Evolutionary conservation across 345 rosid species (phyloP), one percentile per base, ranked within the genome.

Genomic region (Moricandia arvensis): DNA sequence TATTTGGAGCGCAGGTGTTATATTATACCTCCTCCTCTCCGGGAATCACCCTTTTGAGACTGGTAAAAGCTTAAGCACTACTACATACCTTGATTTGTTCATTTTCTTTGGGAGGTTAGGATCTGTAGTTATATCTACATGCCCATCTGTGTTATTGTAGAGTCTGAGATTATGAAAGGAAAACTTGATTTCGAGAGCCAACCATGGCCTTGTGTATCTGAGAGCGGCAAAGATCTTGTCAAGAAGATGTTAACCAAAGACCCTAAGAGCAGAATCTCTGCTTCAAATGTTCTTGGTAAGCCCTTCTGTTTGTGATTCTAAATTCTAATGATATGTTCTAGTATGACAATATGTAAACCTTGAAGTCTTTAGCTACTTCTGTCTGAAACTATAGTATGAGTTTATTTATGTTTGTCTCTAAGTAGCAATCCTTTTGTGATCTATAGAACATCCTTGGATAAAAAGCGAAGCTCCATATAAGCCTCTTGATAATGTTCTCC

Each of bases 1-100:
- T 47, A 49, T 89, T 31, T 93, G 98, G 98, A 87, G 96, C 72
- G 98, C 91, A 15, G 95, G 95, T 30, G 87, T 93, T 66, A 88
- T 93, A 15, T 79, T 87, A 21, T 93, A 93, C 72, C 83, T 86
- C 76, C 87, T 93, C 55, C 90, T 93, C 31, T 80, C 95, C 57
- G 95, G 91, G 0, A 85, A 80, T 26, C 87, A 88, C 76, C 97
- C 98, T 17, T 93, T 89, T 86, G 87, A 85, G 88, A 85, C 88
- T 9, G 93, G 98, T 93, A 85, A 82, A 11, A 70, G 47, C 27
- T 17, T 47, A 54, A 16, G 45, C 11, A 16, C 21, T 53, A 67
- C 27, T 51, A 59, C 9, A 35, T 10, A 38, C 41, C n/a, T 11
- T 9, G 15, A 38, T 55, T 65, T 17, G 31, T 54, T 10, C 7